These are phyloP conservation scores for Apiotrichum porosum DNA, from an alignment of 1,284 basidiomycete genomes.

Conservation along the genomic window DNA sequence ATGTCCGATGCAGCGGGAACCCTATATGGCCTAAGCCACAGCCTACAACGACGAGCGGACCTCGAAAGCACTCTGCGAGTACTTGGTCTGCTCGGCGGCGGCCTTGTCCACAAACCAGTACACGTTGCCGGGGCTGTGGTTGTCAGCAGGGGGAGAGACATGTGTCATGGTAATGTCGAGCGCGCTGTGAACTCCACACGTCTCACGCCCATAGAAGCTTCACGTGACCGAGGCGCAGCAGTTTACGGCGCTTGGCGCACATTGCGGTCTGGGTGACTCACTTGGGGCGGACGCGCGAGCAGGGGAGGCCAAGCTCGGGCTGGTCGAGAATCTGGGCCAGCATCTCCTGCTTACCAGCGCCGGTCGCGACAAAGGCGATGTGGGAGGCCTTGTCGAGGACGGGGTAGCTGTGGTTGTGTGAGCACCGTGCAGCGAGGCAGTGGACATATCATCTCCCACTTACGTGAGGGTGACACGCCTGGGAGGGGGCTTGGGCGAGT, in stretches of 20 bases:
- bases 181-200: no score
- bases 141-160: no score
- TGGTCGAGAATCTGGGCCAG: conserved; percentile 71
- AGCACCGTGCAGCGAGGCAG: no score
- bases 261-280: conserved; percentile 22
- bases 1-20: no score
- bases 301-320: conserved; percentile 75
- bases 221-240: no score
- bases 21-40: no score
- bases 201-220: no score
- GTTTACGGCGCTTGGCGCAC: no score
- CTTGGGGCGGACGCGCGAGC: conserved; percentile 73
- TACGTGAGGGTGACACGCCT: conserved; percentile 68
- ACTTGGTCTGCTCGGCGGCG: conserved; percentile 58
- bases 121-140: conserved; percentile 64
- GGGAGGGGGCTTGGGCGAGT: conserved; percentile 90
- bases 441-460: conserved; percentile 16
- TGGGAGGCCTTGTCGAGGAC: conserved; percentile 87
- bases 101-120: conserved; percentile 89
- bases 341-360: conserved; percentile 76
- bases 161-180: not conserved
- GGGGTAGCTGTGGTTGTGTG: conserved; percentile 54
- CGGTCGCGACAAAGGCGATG: conserved; percentile 81
- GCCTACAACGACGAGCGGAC: not conserved
- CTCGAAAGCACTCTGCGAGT: conserved; percentile 42